Evolutionary conservation across 306 rosid genomes (phyloP), one percentile per base, ranked within the genome.

Genomic region (Sicyos baderoa): DNA sequence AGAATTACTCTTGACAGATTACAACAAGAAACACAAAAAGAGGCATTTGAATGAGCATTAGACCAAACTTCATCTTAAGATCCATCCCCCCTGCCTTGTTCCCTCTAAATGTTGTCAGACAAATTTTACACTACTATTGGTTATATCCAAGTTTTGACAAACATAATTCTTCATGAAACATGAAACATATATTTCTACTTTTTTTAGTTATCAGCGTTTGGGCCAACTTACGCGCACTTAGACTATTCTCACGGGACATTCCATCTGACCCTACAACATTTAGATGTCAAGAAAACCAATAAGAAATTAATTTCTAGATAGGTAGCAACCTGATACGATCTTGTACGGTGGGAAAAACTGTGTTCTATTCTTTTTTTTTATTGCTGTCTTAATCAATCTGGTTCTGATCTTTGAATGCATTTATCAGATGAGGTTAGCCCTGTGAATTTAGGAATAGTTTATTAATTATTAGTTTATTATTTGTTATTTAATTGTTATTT

Each of bases 341-440:
- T 40, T 14, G 32, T 32, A 25, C 18, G n/a, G 73, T 16, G 49
- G 73, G 4, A 53, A 51, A 49, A 10, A 4, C 29, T 19, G 57
- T 53, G 32, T 10, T 63, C 10, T 37, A 12, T 54, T 40, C 19
- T n/a, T n/a, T 35, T 53, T 48, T 21, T 49, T 18, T 22, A 32
- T 56, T 22, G 66, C 25, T 17, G 18, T 25, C 18, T 49, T 11
- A 27, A 29, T 60, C n/a, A 18, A 60, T 61, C 22, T n/a, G 44
- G 54, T 50, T 2, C 49, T 42, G 17, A 60, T 61, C 11, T 14
- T 55, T 48, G 0, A 3, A 66, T 75, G 27, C 53, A 64, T 78
- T 67, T 45, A 75, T 81, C 89, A 94, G 99, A 90, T 94, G 99
- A 84, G 81, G 67, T 82, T 84, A 65, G n/a, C n/a, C n/a, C n/a